Percentiles rank a stretch among this genome's conserved stretches.
These are phyloP conservation scores for Lathyrus aphaca DNA, from an alignment of 306 rosid species.

Conservation along the genomic window DNA sequence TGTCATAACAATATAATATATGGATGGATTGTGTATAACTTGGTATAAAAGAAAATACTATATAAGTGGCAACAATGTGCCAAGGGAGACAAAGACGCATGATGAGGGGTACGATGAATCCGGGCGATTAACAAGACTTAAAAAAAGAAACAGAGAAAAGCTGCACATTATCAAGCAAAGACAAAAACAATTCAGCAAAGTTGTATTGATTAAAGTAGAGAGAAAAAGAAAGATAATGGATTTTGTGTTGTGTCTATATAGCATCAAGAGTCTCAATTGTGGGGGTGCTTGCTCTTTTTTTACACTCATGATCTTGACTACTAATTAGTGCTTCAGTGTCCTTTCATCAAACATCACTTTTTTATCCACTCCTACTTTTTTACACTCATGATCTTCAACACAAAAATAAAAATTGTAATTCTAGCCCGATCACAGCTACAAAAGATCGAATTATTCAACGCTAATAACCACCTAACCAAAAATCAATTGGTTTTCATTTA, in stretches of 20 bases:
- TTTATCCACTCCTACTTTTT: too few relatives aligned
- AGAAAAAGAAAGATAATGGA: slow-evolving; percentile 36
- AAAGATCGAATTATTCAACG: too few relatives aligned
- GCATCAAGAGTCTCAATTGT: slow-evolving; percentile 40
- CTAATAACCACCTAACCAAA: too few relatives aligned
- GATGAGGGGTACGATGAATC: slow-evolving; percentile 70
- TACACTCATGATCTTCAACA: too few relatives aligned
- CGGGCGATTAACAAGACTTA: slow-evolving; percentile 65
- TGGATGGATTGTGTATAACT: too few relatives aligned
- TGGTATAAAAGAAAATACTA: not conserved
- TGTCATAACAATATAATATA: too few relatives aligned
- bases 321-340: not conserved
- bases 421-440: too few relatives aligned
- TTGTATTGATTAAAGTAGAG: slow-evolving; percentile 49
- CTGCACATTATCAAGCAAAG: slow-evolving; percentile 34
- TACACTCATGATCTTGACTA: slow-evolving; percentile 9
- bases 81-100: slow-evolving; percentile 44
- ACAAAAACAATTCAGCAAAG: slow-evolving; percentile 48
- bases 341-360: slow-evolving; percentile 13
- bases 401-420: too few relatives aligned
- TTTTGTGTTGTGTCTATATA: slow-evolving; percentile 33
- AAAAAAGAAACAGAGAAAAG: slow-evolving; percentile 36
- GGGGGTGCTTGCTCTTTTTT: not conserved
- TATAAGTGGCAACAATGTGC: not conserved
- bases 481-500: too few relatives aligned